Evolutionary conservation across 306 rosid species (phyloP).

Genomic region (Quercus aquifolioides): DNA sequence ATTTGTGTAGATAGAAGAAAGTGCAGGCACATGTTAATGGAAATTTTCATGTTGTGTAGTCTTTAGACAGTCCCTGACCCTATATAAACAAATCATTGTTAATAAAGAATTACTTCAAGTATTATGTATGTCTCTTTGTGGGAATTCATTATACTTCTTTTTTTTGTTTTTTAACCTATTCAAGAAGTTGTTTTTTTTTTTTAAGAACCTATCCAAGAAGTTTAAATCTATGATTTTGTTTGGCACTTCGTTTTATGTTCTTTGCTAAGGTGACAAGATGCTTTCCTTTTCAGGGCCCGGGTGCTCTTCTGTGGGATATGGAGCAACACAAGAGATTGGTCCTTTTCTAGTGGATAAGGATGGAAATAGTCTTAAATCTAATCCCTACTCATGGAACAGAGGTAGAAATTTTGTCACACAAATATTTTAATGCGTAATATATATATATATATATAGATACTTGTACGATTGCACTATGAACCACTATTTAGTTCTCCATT

Average conservation of each 20-base stretch:
- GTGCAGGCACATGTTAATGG: neutral
- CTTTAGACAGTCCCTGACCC: conserved; percentile 25
- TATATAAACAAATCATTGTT: neutral
- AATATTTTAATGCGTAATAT: neutral
- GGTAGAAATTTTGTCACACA: conserved; percentile 40
- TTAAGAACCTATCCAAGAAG: neutral
- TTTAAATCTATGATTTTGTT: neutral
- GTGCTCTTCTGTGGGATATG: conserved; percentile 96
- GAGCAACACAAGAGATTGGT: no score
- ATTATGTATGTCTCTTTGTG: conserved; percentile 1
- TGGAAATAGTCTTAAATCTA: conserved; percentile 55
- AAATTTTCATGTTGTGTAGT: conserved; percentile 19
- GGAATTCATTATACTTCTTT: neutral
- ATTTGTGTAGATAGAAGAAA: neutral
- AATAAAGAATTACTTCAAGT: conserved; percentile 1
- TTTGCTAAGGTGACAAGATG: conserved; percentile 55
- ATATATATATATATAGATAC: neutral
- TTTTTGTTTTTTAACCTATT: neutral
- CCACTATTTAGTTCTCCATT: conserved; percentile 39
- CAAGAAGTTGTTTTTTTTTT: no score
- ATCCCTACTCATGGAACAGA: conserved; percentile 73
- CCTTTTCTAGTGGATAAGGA: conserved; percentile 63
- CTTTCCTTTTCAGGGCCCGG: conserved; percentile 75
- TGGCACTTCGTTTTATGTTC: conserved; percentile 30
- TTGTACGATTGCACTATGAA: conserved; percentile 15